Base-by-base conservation (phyloP, 2,329 filamentous ascomycete species). In the Fusarium luffae region DNA sequence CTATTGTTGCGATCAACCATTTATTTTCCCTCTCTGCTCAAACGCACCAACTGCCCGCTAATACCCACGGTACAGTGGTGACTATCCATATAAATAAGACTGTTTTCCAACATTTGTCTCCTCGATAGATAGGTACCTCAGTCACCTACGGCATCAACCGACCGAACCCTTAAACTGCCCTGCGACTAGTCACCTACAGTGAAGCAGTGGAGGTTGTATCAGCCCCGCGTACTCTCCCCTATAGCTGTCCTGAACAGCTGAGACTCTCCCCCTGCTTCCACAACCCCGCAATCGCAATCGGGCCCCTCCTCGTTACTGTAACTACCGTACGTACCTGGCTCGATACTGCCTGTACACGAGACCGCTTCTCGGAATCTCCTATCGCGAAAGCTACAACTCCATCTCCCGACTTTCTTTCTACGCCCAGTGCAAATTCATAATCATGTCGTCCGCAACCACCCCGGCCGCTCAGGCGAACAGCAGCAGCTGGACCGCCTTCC, bases 401-500 rank as follows among this genome's bases (percentile, higher is more conserved):
- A 54, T 30, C 21, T 42, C 51, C 42, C 34, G 40, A 40, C 25
- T 48, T 46, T 37, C 11, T 37, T 55, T 52, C 52, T 51, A 28
- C 34, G 47, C 49, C 43, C 55, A 32, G 46, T 59, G 47, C 47
- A 59, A 52, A 54, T 44, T 55, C 47, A n/a, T 49, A 70, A 72
- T 50, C 69, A 80, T 80, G 78, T 77, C 76, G 10, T 74, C 77
- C 37, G 71, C 68, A 65, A 66, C 75, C 23, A 56, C 67, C 25
- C 66, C 77, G 30, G 72, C 79, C 43, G 69, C 80, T 32, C 78
- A 81, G 65, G 80, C 81, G 47, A 78, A 75, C 70, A 82, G 80
- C 74, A 80, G 83, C 67, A 85, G 83, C 77, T 87, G 85, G 85
- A 77, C 83, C 28, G 79, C 85, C 41, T 86, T 86, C 70, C 78